These are phyloP conservation scores for Candida frijolesensis DNA, from an alignment of 1,139 yeast genomes.

Conservation along the genomic window DNA sequence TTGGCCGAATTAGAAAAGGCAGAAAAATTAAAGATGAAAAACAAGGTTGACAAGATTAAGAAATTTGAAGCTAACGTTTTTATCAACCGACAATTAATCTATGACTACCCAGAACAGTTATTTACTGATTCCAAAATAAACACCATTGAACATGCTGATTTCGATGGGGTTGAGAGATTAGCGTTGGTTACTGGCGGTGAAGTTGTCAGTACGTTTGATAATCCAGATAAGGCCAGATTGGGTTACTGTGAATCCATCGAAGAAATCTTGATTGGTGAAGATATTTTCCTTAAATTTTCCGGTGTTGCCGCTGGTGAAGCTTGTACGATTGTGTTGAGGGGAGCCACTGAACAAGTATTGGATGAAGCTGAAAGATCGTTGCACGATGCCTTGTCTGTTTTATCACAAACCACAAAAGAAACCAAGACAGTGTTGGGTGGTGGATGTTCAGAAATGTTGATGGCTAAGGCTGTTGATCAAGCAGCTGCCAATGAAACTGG, in stretches of 20 bases:
- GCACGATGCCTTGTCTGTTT: conserved; percentile 94
- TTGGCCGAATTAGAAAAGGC: conserved; percentile 96
- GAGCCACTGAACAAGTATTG: conserved; percentile 93
- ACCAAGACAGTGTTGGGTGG: conserved; percentile 97
- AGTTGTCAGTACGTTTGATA: conserved; percentile 94
- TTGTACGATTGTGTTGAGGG: conserved; percentile 93
- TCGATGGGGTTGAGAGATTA: conserved; percentile 95
- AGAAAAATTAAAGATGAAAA: conserved; percentile 90
- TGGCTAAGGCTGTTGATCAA: conserved; percentile 97
- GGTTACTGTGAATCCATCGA: conserved; percentile 91
- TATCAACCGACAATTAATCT: conserved; percentile 93
- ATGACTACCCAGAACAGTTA: conserved; percentile 96
- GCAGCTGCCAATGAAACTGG: conserved; percentile 94
- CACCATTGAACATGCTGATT: conserved; percentile 97
- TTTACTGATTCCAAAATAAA: conserved; percentile 86
- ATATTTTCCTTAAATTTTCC: conserved; percentile 79
- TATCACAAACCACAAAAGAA: conserved; percentile 92
- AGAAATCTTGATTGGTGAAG: conserved; percentile 92
- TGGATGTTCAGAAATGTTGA: conserved; percentile 96
- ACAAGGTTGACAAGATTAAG: conserved; percentile 83
- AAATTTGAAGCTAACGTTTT: conserved; percentile 85
- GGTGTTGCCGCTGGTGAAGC: conserved; percentile 98
- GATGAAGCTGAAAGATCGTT: conserved; percentile 98
- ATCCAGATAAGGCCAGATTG: conserved; percentile 80
- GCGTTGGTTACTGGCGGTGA: conserved; percentile 98